Base-by-base conservation (phyloP, 192 early-diverging fungal genomes). In the Paraglomus brasilianum region DNA sequence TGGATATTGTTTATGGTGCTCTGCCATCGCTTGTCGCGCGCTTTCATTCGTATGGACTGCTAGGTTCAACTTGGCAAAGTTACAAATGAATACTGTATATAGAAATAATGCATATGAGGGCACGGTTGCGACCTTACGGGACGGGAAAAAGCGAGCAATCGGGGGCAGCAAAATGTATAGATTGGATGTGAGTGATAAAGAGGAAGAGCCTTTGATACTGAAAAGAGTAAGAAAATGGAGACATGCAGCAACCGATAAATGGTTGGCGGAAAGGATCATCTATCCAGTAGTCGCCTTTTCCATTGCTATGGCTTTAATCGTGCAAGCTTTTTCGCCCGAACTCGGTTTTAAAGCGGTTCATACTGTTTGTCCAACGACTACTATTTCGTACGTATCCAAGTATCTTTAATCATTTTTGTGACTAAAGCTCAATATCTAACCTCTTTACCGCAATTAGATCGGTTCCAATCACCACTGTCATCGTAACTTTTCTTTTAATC, bases 21-120 rank as follows among this genome's bases (percentile, higher is more conserved):
- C 17, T 17, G 22, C 67, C 4, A 8, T 57, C 10, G 21, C 50
- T 44, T 69, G 67, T 45, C 45, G 52, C 43, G 53, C 42, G 21
- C 6, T 69, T 42, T 24, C 53, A 53, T 69, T 57, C 42, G 13
- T 15, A 36, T 69, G 67, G 67, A 36, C 57, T 10, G 67, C 53
- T 5, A 55, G 19, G 46, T 69, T 49, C 46, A 46, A 69, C 55
- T 38, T 69, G 40, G 67, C 52, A 45, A 69, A 69, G 57, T 69
- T 69, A 8, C 55, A 55, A 41, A 48, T 69, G 21, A 57, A 43
- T 10, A 5, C 43, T 9, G 42, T 9, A 13, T 57, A 56, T 17
- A 2, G 8, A 42, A 55, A 55, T 55, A 5, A 15, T 9, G 4
- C 50, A 15, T 30, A 8, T 55, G 36, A 55, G 30, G 30, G 30